phyloP scores from a whole-genome alignment of 2,329 filamentous ascomycete genomes.

The Neonectria punicea region DNA sequence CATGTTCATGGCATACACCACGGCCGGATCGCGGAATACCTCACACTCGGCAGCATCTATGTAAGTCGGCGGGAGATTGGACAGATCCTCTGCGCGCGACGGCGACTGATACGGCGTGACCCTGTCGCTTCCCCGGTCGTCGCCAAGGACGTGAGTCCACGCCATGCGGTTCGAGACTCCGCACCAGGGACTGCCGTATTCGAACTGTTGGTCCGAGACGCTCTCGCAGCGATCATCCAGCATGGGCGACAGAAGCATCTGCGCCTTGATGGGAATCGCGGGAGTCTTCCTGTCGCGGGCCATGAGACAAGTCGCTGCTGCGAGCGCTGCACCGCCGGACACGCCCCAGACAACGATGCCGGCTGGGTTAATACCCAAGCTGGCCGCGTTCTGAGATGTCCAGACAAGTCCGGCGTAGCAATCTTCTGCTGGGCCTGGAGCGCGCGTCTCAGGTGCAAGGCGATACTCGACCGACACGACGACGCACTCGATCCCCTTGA shows the following conservation, averaged over 20 bases:
- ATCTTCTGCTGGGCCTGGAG: conserved; percentile 32
- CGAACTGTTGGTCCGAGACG: conserved; percentile 34
- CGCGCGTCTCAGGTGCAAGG: conserved; percentile 37
- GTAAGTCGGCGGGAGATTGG: conserved; percentile 31
- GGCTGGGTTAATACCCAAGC: conserved; percentile 28
- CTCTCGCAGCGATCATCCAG: conserved; percentile 35
- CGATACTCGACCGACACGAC: conserved; percentile 40
- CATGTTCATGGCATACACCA: conserved; percentile 29
- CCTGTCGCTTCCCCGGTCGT: conserved; percentile 21
- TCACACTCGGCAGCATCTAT: conserved; percentile 37
- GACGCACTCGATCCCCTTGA: conserved; percentile 29
- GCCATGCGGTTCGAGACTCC: conserved; percentile 25
- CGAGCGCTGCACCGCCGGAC: conserved; percentile 36
- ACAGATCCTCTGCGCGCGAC: conserved; percentile 28
- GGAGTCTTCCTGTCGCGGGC: conserved; percentile 30
- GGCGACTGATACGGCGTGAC: conserved; percentile 32
- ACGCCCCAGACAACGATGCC: conserved; percentile 31
- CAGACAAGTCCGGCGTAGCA: conserved; percentile 35
- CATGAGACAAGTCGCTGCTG: conserved; percentile 34
- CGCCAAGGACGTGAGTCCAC: conserved; percentile 29
- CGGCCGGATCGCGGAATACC: conserved; percentile 36
- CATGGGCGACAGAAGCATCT: conserved; percentile 39
- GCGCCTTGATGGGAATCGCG: conserved; percentile 25
- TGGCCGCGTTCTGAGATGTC: conserved; percentile 24
- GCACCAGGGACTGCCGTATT: conserved; percentile 33